A percentile compares a stretch with the other conserved stretches of the same genome.
Evolutionary conservation across 2,329 filamentous ascomycete genomes (phyloP).

Genomic region (Phaeoacremonium minimum): DNA sequence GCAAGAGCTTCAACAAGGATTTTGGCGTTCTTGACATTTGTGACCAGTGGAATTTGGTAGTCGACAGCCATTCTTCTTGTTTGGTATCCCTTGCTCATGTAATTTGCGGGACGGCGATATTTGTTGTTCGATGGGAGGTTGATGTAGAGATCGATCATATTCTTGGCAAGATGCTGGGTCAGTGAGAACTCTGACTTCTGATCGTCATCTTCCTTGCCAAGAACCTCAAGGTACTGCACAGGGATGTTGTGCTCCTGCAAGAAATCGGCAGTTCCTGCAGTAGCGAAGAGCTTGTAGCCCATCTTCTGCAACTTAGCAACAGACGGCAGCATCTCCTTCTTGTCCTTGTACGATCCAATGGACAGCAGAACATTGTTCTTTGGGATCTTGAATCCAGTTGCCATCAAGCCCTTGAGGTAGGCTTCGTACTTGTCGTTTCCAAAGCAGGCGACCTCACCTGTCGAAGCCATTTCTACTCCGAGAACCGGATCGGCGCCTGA

Average conservation of each 20-base stretch:
- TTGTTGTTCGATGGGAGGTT: slow-evolving; percentile 98
- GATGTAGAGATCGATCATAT: slow-evolving; percentile 98
- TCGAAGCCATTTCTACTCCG: slow-evolving; percentile 98
- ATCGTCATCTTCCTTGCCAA: slow-evolving; percentile 72
- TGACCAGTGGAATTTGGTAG: slow-evolving; percentile 92
- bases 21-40: slow-evolving; percentile 99
- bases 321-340: slow-evolving; percentile 93
- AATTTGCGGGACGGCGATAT: slow-evolving; percentile 93
- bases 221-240: slow-evolving; percentile 88
- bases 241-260: slow-evolving; percentile 87
- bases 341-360: slow-evolving; percentile 96
- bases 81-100: slow-evolving; percentile 96
- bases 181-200: slow-evolving; percentile 96
- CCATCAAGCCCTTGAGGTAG: slow-evolving; percentile 92
- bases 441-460: slow-evolving; percentile 95
- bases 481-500: slow-evolving; percentile 94
- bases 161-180: slow-evolving; percentile 94
- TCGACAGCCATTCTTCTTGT: slow-evolving; percentile 97
- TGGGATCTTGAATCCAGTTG: slow-evolving; percentile 92
- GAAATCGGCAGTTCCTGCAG: slow-evolving; percentile 94
- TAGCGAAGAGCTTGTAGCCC: slow-evolving; percentile 94
- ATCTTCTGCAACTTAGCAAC: slow-evolving; percentile 84
- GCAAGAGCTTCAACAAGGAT: slow-evolving; percentile 92
- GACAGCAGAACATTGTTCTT: slow-evolving; percentile 94
- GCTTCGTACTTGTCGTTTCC: slow-evolving; percentile 95